Conservation (phyloP, 352 stramenopile species). For the Globisporangium takayamanum region DNA sequence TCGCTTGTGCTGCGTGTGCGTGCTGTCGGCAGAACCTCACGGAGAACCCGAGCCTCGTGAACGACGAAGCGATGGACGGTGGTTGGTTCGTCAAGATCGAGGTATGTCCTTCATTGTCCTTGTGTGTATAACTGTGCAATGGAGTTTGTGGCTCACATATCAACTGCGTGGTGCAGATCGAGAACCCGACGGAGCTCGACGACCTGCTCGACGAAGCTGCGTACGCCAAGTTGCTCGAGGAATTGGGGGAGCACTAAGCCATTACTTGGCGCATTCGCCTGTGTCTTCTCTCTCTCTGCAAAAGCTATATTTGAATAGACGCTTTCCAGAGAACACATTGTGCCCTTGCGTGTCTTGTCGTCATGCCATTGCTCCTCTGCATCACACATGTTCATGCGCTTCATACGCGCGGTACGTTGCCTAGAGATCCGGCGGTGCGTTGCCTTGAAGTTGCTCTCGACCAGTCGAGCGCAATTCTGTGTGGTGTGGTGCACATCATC, state of each 20-base stretch:
- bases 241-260: slow-evolving; percentile 63
- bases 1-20: slow-evolving; percentile 1
- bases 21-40: slow-evolving; percentile 42
- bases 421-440: no score
- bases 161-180: slow-evolving; percentile 26
- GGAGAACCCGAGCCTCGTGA: slow-evolving; percentile 82
- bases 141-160: slow-evolving; percentile 4
- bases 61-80: slow-evolving; percentile 77
- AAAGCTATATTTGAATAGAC: neutral
- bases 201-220: slow-evolving; percentile 74
- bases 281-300: no score
- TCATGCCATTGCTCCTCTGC: neutral
- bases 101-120: slow-evolving; percentile 21
- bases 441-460: no score
- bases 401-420: neutral
- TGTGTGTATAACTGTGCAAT: slow-evolving; percentile 2
- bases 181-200: slow-evolving; percentile 64
- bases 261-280: no score
- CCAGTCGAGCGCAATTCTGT: no score
- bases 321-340: neutral
- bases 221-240: slow-evolving; percentile 85
- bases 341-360: neutral
- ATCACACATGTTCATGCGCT: neutral
- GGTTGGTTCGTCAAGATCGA: slow-evolving; percentile 91
- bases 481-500: no score